Conservation (phyloP, 495 filamentous ascomycete species). For the Neurospora africana region DNA sequence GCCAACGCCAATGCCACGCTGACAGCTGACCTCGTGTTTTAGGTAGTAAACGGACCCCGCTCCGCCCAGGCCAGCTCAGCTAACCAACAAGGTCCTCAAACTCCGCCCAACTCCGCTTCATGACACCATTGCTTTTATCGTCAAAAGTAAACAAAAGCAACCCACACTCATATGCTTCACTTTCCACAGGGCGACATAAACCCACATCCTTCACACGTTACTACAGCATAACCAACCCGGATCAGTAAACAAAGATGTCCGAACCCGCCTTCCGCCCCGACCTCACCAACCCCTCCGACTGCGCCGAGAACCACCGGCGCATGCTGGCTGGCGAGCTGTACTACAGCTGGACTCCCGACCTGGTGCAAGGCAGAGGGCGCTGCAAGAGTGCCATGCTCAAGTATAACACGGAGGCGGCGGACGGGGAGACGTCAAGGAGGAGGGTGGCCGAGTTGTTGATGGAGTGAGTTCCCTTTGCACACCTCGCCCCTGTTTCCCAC, state of each 20-base stretch:
- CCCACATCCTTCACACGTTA: background rate
- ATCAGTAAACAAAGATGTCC: background rate
- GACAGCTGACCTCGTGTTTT: background rate
- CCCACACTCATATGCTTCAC: background rate
- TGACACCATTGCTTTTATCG: background rate
- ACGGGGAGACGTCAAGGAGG: constrained; percentile 45
- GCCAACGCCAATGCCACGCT: background rate
- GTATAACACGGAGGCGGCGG: constrained; percentile 45
- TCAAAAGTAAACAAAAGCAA: background rate
- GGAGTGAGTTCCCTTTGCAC: no score
- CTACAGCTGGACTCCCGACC: constrained; percentile 35
- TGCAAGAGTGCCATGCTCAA: constrained; percentile 48
- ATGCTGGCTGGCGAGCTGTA: constrained; percentile 45
- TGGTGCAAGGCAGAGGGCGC: constrained; percentile 43
- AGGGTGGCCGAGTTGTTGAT: constrained; percentile 57
- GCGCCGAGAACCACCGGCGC: constrained; percentile 34
- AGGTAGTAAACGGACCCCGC: background rate
- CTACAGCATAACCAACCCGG: background rate
- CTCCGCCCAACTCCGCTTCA: background rate
- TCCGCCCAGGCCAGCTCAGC: background rate
- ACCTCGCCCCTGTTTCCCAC: no score
- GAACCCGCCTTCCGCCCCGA: background rate
- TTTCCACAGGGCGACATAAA: background rate
- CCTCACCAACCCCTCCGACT: constrained; percentile 2
- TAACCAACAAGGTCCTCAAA: background rate